Evolutionary conservation across 495 filamentous ascomycete genomes (phyloP), one percentile per base, ranked within the genome.

Genomic region (Penicillium cosmopolitanum): DNA sequence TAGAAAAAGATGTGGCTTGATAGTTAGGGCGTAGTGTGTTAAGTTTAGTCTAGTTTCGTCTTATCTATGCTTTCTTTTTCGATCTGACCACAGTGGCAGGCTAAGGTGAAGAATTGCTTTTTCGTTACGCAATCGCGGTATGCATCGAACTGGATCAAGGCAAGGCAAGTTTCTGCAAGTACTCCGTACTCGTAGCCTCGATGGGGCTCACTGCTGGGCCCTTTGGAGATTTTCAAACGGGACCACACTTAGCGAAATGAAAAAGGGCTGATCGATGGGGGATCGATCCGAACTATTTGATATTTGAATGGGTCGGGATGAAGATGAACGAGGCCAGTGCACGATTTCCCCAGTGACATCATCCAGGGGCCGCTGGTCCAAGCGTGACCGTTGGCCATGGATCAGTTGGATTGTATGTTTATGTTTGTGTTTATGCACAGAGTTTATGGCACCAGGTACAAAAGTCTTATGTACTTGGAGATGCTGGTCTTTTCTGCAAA

Each of bases 291-390:
- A 56, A 54, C 59, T 67, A 65, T 56, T 62, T 60, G 51, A n/a
- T 23, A 55, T 38, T 56, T 18, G 13, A 11, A 63, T 63, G 61
- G 65, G 62, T 50, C 57, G 34, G 33, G 54, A 23, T 50, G 43
- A 40, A 43, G 51, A 50, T 40, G 62, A 53, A 62, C 19, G 46
- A 56, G 62, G 67, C 67, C 67, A 67, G 60, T 65, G 67, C 65
- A 58, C 62, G 59, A 63, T 65, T 69, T 63, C 67, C 67, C 65
- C 59, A 63, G 65, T 67, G 67, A 67, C 67, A 70, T 67, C 67
- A 70, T 64, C 50, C 48, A 33, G 52, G 47, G 33, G 35, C 42
- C 23, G 50, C 57, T 66, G 61, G 67, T 67, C 67, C 60, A 55
- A 65, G 65, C 62, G 59, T 55, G 18, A 50, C 52, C 51, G 52